Base-by-base conservation (phyloP, 106 monocot genomes). In the Allium fistulosum region DNA sequence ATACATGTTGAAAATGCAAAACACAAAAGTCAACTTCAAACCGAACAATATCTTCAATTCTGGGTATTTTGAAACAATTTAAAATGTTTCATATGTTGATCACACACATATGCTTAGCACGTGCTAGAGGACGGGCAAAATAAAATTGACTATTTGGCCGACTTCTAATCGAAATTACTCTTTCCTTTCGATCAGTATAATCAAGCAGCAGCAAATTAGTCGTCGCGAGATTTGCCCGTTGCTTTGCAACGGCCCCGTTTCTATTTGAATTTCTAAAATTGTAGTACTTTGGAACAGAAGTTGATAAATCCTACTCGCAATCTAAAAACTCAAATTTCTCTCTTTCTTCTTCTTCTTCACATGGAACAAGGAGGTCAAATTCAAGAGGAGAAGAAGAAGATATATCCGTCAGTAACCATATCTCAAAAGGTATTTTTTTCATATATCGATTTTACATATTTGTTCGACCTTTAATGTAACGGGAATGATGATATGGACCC, bases 321-420 rank as follows among this genome's bases (percentile, higher is more conserved):
- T 65, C 67, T 6, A 50, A 53, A 4, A 73, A 63, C 53, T 11
- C 46, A 57, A 65, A n/a, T 58, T 12, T 46, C 55, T n/a, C 60
- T 17, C 51, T 74, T 46, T 53, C 26, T 64, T 52, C 17, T 49
- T 15, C 37, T 45, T 17, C 16, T 8, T 65, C 65, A 51, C 52
- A 67, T 67, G 67, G 67, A 67, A 67, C 67, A 11, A 53, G 52
- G 28, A 48, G 50, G 52, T 53, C 67, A 67, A 27, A n/a, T 26
- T 55, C 53, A 61, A 26, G 10, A 61, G 61, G 26, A 59, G 59
- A 48, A 58, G 57, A 48, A 68, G 66, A 49, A 66, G 45, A 37
- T 11, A 15, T 1, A 57, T 58, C 66, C 74, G 12, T 58, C 66
- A 13, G 55, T 65, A 17, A 52, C 53, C 26, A 65, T 63, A 57